Conservation (phyloP, 495 filamentous ascomycete species). For the Baudoinia panamericana region DNA sequence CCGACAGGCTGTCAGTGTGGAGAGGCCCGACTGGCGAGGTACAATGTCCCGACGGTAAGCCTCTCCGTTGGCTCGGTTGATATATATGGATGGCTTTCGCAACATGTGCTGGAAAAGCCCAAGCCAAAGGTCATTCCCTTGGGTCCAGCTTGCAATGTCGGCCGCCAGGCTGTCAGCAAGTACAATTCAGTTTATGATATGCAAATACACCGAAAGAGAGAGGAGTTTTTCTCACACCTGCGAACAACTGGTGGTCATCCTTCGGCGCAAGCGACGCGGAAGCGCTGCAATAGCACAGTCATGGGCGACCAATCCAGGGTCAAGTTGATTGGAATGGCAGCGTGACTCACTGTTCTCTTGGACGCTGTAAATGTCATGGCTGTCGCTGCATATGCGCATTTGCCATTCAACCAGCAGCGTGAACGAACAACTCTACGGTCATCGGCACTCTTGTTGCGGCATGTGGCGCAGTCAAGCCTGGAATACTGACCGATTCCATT, state of each 20-base stretch:
- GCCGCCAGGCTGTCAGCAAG: conserved; percentile 23
- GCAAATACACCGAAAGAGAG: too few species aligned
- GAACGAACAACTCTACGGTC: too few species aligned
- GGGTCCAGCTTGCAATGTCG: conserved; percentile 30
- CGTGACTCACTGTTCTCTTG: too few species aligned
- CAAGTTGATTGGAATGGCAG: too few species aligned
- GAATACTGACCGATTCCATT: too few species aligned
- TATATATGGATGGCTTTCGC: conserved; percentile 29
- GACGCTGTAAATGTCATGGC: too few species aligned
- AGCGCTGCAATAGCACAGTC: conserved; percentile 20
- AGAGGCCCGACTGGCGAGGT: conserved; percentile 34
- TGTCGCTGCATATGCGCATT: too few species aligned
- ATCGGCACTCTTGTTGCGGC: too few species aligned
- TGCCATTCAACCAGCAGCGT: too few species aligned
- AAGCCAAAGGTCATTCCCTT: conserved; percentile 36
- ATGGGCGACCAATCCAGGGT: conserved; percentile 8
- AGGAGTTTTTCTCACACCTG: conserved; percentile 28
- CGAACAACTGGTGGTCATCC: conserved; percentile 21
- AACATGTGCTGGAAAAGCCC: conserved; percentile 30
- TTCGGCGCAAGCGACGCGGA: conserved; percentile 21
- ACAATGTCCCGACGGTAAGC: conserved; percentile 34
- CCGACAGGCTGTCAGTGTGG: conserved; percentile 22
- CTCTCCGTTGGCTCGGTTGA: conserved; percentile 26
- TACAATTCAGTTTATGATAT: too few species aligned
- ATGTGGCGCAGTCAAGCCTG: too few species aligned